These are phyloP conservation scores for Candida odintsovae DNA, from an alignment of 805 yeast genomes.

Conservation along the genomic window DNA sequence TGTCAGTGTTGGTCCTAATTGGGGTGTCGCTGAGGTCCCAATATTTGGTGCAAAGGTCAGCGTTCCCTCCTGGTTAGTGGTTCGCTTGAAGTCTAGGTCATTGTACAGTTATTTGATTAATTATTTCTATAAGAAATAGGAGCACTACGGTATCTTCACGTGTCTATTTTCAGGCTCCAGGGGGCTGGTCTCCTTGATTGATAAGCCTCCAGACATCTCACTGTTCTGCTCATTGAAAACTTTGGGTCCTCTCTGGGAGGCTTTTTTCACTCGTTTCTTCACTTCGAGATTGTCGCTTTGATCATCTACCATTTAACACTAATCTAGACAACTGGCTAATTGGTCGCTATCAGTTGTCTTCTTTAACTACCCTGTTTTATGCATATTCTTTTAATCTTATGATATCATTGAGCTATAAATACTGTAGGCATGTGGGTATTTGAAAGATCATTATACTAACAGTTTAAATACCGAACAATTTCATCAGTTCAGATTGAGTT, in stretches of 20 bases:
- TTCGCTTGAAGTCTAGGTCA: constrained; percentile 14
- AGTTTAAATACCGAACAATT: constrained; percentile 9
- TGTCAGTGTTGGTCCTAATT: constrained; percentile 22
- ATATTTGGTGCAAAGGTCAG: constrained; percentile 14
- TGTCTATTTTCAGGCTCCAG: neutral
- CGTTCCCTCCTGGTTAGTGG: constrained; percentile 18
- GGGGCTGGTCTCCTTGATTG: neutral
- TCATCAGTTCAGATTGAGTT: constrained; percentile 7
- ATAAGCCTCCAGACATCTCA: neutral
- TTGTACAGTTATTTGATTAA: constrained; percentile 8
- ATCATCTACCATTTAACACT: no score
- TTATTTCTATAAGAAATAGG: neutral
- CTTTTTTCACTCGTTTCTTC: no score
- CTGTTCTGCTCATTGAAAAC: neutral
- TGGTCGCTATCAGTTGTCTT: no score
- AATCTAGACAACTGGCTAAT: no score
- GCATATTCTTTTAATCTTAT: no score
- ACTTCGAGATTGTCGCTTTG: no score
- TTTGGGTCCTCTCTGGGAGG: no score
- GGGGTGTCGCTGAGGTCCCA: constrained; percentile 26
- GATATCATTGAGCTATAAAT: no score
- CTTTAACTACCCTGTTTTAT: no score
- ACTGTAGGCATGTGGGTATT: neutral
- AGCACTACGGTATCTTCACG: neutral
- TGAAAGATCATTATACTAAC: neutral